Evolutionary conservation across 2,329 filamentous ascomycete species (phyloP), one percentile per base, ranked within the genome.

Genomic region (Fusarium torreyae): DNA sequence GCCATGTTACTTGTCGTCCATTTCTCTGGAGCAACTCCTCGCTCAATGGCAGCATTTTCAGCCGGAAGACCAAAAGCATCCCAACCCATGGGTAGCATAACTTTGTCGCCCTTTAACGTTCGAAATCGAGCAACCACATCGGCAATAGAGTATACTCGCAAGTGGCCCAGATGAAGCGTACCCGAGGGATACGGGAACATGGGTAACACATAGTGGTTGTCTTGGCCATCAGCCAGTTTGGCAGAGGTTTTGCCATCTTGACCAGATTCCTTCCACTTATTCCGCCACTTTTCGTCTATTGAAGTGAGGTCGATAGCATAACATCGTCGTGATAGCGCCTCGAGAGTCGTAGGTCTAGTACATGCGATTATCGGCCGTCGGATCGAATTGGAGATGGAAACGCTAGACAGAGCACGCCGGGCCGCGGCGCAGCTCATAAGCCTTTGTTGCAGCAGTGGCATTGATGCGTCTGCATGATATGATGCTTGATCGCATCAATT

Each of bases 171-270:
- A 78, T 97, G 94, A 28, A 97, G 86, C 31, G 89, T 90, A 31
- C 94, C 94, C 0, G 94, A 97, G 1, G 94, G 94, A 77, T 97
- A 97, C 0, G 94, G 94, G 76, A 97, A 97, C 94, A 97, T 97
- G 69, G 94, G 91, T 55, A 97, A 84, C 66, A 97, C 88, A 77
- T 95, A 97, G 78, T 84, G 85, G 59, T 80, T 80, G 42, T 80
- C 72, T 36, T 78, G 67, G 56, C 63, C 46, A 33, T 68, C 72
- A 64, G 49, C 40, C 20, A 70, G 53, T 49, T 59, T 63, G 14
- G 52, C 68, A 34, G 68, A 14, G 26, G 63, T 43, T 5, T 68
- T 54, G 3, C 34, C 42, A 20, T 39, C 7, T 14, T 38, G 45
- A 11, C 48, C 52, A 15, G 52, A 31, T 36, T 74, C 64, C 11